Evolutionary conservation across 208 protist species (phyloP).

Genomic region (Wallacemonas sp.): DNA sequence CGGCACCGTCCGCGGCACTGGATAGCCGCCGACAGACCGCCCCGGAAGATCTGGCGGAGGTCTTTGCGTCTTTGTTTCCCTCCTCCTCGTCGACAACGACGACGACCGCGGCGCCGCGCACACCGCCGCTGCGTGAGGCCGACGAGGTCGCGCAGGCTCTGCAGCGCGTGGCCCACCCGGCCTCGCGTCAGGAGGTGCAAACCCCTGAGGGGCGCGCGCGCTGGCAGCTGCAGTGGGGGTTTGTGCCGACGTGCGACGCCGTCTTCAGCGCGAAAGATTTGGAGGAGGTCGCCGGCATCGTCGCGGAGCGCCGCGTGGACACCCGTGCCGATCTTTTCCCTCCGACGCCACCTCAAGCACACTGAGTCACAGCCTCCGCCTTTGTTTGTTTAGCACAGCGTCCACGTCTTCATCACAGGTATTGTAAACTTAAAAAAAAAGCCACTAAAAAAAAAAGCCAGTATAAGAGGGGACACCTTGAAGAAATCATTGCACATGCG

Average conservation of each 20-base stretch:
- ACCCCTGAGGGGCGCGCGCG: slow-evolving; percentile 55
- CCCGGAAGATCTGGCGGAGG: slow-evolving; percentile 13
- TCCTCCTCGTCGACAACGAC: not conserved
- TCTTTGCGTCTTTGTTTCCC: slow-evolving; percentile 11
- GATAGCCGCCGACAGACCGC: too few species aligned
- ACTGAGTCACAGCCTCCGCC: slow-evolving; percentile 10
- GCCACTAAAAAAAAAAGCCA: slow-evolving; percentile 10
- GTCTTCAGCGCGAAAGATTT: slow-evolving; percentile 68
- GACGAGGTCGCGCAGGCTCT: slow-evolving; percentile 8
- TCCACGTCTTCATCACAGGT: not conserved
- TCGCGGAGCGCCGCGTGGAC: slow-evolving; percentile 77
- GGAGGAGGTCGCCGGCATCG: slow-evolving; percentile 63
- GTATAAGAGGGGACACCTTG: too few species aligned
- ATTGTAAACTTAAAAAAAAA: slow-evolving; percentile 1
- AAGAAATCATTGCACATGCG: too few species aligned
- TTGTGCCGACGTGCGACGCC: slow-evolving; percentile 63
- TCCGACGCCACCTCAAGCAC: slow-evolving; percentile 14
- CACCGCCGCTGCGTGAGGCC: not conserved
- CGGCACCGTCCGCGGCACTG: not conserved
- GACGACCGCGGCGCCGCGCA: too few species aligned
- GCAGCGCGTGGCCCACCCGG: slow-evolving; percentile 24
- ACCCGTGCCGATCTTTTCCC: slow-evolving; percentile 45
- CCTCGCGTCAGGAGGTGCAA: slow-evolving; percentile 35
- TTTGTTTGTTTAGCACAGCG: too few species aligned
- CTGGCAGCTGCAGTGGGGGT: slow-evolving; percentile 84